These are phyloP conservation scores for Lenzites betulinus DNA, from an alignment of 768 basidiomycete species.

Conservation along the genomic window DNA sequence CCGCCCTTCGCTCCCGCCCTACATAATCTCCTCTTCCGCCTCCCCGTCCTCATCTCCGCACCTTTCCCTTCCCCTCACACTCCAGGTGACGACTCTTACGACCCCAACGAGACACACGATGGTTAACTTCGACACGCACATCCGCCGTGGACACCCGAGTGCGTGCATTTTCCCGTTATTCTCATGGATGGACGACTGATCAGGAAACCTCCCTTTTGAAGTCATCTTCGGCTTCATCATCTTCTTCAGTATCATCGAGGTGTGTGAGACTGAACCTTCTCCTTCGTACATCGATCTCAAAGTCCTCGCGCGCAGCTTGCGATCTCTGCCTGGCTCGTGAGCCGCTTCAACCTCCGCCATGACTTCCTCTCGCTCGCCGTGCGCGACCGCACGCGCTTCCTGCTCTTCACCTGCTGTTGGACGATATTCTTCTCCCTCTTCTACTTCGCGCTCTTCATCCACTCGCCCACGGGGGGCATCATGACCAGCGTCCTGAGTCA, in stretches of 20 bases:
- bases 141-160: constrained; percentile 28
- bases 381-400: constrained; percentile 65
- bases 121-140: constrained; percentile 21
- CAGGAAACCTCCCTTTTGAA: constrained; percentile 18
- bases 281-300: neutral
- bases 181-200: neutral
- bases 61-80: neutral
- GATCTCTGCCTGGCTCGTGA: constrained; percentile 72
- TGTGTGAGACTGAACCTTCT: constrained; percentile 27
- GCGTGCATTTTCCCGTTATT: neutral
- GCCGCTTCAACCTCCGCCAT: constrained; percentile 58
- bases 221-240: constrained; percentile 57
- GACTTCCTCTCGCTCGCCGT: constrained; percentile 50
- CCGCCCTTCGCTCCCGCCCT: neutral
- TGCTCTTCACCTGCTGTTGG: constrained; percentile 75
- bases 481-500: constrained; percentile 67
- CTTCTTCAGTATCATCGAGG: constrained; percentile 69
- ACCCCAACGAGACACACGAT: constrained; percentile 14
- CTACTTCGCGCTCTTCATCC: constrained; percentile 57
- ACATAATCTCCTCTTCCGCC: constrained; percentile 3
- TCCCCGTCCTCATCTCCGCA: neutral
- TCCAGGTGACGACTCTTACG: constrained; percentile 15
- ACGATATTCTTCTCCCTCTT: constrained; percentile 57
- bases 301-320: constrained; percentile 46
- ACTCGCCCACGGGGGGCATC: constrained; percentile 46